Conservation (phyloP, 2,329 filamentous ascomycete genomes). For the Amauroascus niger region DNA sequence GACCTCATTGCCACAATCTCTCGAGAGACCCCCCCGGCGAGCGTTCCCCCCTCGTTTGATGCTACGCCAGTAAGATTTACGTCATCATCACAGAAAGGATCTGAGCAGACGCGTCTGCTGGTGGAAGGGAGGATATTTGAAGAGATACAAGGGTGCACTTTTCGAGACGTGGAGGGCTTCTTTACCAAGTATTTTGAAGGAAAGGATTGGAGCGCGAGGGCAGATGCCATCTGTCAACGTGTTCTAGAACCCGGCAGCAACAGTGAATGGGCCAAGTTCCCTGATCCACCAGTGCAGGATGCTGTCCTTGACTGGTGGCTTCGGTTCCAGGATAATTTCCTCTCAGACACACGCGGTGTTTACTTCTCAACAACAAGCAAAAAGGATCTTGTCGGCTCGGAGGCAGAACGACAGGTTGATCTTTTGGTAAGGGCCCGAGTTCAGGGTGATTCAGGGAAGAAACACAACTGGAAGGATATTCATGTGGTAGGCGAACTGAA, state of each 20-base stretch:
- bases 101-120: slow-evolving; percentile 17
- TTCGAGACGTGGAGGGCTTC: slow-evolving; percentile 17
- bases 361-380: slow-evolving; percentile 10
- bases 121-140: slow-evolving; percentile 17
- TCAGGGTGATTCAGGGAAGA: neutral
- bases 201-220: slow-evolving; percentile 16
- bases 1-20: slow-evolving; percentile 14
- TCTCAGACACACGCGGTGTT: slow-evolving; percentile 13
- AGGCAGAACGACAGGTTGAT: slow-evolving; percentile 18
- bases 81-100: slow-evolving; percentile 14
- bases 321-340: slow-evolving; percentile 15
- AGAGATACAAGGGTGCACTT: slow-evolving; percentile 17
- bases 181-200: slow-evolving; percentile 20
- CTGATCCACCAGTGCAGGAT: slow-evolving; percentile 11
- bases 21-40: slow-evolving; percentile 7
- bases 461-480: slow-evolving; percentile 19
- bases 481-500: slow-evolving; percentile 18
- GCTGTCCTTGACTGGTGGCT: slow-evolving; percentile 17
- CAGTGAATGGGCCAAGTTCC: slow-evolving; percentile 14
- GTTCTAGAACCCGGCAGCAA: neutral
- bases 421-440: slow-evolving; percentile 15
- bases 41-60: slow-evolving; percentile 6
- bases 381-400: slow-evolving; percentile 12
- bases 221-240: slow-evolving; percentile 6
- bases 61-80: slow-evolving; percentile 12